These are phyloP conservation scores for Entomortierella beljakovae DNA, from an alignment of 192 early-diverging fungal genomes.

Conservation along the genomic window DNA sequence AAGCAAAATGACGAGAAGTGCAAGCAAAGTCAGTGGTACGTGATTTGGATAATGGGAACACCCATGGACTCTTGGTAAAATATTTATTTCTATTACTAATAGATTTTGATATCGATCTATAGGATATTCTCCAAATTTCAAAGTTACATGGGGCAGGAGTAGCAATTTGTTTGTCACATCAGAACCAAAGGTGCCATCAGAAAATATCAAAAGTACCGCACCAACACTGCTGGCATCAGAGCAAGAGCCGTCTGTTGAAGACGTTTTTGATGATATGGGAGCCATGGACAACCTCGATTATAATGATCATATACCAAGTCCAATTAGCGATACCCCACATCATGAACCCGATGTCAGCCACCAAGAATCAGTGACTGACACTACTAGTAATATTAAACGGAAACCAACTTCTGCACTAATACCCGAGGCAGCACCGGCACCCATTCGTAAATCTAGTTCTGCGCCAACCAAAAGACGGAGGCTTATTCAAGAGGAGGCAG, in stretches of 20 bases:
- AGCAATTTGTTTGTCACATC: not conserved
- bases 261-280: not conserved
- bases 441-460: not conserved
- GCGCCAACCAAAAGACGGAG: slow-evolving; percentile 13
- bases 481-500: slow-evolving; percentile 40
- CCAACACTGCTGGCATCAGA: not conserved
- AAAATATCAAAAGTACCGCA: not conserved
- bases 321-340: not conserved
- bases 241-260: slow-evolving; percentile 6
- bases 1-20: slow-evolving; percentile 16
- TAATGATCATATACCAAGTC: slow-evolving; percentile 2
- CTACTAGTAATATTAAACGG: not conserved
- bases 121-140: slow-evolving; percentile 25
- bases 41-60: not conserved
- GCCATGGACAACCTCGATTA: not conserved
- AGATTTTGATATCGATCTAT: not conserved
- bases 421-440: not conserved
- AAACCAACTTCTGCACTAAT: not conserved
- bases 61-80: not conserved
- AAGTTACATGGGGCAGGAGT: slow-evolving; percentile 21
- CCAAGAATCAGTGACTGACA: not conserved
- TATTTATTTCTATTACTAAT: not conserved
- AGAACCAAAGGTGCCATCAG: not conserved
- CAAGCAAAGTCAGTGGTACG: slow-evolving; percentile 19
- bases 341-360: not conserved